A percentile compares a stretch with the other conserved stretches of the same genome.
These are phyloP conservation scores for Chytriomyces sp. DNA, from an alignment of 192 early-diverging fungal genomes.

Conservation along the genomic window DNA sequence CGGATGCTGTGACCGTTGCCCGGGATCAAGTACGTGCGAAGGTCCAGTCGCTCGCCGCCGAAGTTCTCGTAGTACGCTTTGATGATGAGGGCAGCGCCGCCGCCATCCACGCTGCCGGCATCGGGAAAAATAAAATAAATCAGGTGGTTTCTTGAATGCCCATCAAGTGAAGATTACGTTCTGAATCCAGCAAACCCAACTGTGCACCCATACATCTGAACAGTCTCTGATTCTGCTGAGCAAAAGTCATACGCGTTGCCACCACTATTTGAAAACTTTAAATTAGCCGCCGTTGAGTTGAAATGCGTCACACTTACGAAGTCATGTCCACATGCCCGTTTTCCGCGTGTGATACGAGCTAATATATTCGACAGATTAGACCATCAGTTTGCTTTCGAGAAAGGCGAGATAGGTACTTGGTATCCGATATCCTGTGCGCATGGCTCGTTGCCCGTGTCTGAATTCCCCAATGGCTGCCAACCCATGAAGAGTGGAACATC, in stretches of 20 bases:
- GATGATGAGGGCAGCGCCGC: background rate
- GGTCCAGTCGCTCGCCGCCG: background rate
- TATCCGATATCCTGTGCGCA: conserved; percentile 1
- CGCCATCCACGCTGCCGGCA: background rate
- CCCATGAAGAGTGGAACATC: background rate
- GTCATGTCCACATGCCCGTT: background rate
- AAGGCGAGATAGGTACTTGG: background rate
- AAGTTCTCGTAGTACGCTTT: background rate
- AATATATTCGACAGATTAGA: background rate
- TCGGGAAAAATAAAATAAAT: background rate
- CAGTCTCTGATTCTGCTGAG: background rate
- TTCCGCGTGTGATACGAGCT: background rate
- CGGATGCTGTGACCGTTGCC: background rate
- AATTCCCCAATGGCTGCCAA: background rate
- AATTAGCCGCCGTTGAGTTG: too few species aligned
- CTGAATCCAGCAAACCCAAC: conserved; percentile 1
- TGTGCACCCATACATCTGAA: background rate
- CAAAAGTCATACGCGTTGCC: too few species aligned
- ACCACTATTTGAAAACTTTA: too few species aligned
- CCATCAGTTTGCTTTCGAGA: too few species aligned
- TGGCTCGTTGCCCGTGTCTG: background rate
- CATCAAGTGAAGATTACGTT: background rate
- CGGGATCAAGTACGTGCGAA: background rate
- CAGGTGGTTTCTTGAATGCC: background rate
- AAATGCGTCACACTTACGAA: background rate